These are phyloP conservation scores for Taphrina communis DNA, from an alignment of 1,139 yeast genomes.

Conservation along the genomic window DNA sequence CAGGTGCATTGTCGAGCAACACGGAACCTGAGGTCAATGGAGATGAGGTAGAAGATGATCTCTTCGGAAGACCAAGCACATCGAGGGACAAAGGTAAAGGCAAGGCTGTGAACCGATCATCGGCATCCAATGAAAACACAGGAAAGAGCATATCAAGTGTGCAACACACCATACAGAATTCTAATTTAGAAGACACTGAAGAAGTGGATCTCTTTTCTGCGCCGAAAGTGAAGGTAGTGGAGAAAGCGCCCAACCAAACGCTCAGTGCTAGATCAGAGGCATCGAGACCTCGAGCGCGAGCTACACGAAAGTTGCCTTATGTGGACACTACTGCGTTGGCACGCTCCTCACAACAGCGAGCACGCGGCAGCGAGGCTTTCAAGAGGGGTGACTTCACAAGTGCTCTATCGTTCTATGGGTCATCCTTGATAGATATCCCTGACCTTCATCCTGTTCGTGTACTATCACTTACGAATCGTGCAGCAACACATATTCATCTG, in stretches of 20 bases:
- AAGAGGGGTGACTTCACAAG: constrained; percentile 78
- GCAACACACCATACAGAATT: background rate
- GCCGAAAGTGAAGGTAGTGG: constrained; percentile 2
- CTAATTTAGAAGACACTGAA: background rate
- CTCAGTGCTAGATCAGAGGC: background rate
- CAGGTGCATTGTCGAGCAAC: background rate
- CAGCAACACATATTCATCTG: constrained; percentile 68
- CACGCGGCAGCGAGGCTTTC: constrained; percentile 67
- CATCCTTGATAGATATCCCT: constrained; percentile 70
- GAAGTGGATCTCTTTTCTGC: constrained; percentile 37
- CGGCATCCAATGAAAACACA: background rate
- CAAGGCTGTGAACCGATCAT: constrained; percentile 4
- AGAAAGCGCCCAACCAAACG: background rate
- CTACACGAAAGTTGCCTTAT: constrained; percentile 20
- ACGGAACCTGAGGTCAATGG: background rate
- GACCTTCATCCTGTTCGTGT: constrained; percentile 68
- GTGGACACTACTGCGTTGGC: constrained; percentile 27
- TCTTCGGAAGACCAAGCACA: constrained; percentile 15
- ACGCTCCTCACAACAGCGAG: constrained; percentile 57
- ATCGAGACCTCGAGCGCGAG: background rate
- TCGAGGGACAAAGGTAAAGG: constrained; percentile 23
- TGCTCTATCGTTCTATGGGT: constrained; percentile 67
- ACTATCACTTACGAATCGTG: constrained; percentile 75
- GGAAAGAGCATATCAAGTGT: background rate
- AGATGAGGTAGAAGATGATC: constrained; percentile 19